Conservation (phyloP, 306 rosid species). For the Prunus mume region DNA sequence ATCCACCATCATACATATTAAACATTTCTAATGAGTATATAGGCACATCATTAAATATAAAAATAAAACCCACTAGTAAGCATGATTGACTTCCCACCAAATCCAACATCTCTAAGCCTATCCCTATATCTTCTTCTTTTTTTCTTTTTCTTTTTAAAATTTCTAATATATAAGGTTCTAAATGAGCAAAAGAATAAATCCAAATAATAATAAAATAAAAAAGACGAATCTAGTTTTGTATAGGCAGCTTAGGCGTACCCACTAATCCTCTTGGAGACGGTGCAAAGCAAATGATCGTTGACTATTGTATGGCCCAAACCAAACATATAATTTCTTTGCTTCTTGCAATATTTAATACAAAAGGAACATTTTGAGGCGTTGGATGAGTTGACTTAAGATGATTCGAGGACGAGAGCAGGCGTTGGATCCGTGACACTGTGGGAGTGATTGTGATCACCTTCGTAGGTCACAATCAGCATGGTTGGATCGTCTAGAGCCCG, state of each 20-base stretch:
- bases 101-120: slow-evolving; percentile 29
- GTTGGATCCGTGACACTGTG: not conserved
- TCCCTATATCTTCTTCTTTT: slow-evolving; percentile 1
- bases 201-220: not conserved
- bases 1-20: slow-evolving; percentile 17
- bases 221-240: slow-evolving; percentile 21
- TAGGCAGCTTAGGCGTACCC: slow-evolving; percentile 18
- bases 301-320: not conserved
- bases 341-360: not conserved
- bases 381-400: slow-evolving; percentile 44
- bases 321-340: not conserved
- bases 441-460: slow-evolving; percentile 76
- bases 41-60: not conserved
- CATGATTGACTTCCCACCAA: slow-evolving; percentile 36
- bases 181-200: not conserved
- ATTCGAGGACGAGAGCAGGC: slow-evolving; percentile 42
- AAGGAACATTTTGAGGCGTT: slow-evolving; percentile 1
- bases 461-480: slow-evolving; percentile 82
- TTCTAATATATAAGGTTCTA: not conserved
- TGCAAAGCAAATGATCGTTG: slow-evolving; percentile 26
- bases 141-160: not conserved
- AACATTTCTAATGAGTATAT: not conserved
- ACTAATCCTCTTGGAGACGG: slow-evolving; percentile 34
- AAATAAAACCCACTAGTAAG: slow-evolving; percentile 21
- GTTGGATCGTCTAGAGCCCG: slow-evolving; percentile 73